Evolutionary conservation across 768 basidiomycete genomes (phyloP).

Genomic region (Xerocomellus chrysenteron): DNA sequence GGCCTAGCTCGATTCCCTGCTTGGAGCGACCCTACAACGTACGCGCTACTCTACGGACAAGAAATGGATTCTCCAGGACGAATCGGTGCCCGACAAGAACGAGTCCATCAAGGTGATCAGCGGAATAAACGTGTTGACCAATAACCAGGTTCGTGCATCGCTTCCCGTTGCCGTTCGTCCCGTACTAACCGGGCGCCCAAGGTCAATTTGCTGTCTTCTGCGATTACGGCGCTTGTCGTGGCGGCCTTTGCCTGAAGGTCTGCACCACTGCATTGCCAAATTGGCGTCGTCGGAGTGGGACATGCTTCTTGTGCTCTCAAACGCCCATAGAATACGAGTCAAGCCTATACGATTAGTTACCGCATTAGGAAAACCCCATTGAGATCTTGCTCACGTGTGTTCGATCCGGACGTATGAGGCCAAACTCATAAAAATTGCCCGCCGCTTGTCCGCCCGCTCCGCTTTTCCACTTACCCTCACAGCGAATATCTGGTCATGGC

Average conservation of each 20-base stretch:
- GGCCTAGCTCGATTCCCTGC: constrained; percentile 72
- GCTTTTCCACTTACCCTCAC: background rate
- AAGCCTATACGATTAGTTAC: constrained; percentile 15
- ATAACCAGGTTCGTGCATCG: constrained; percentile 64
- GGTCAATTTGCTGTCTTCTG: constrained; percentile 47
- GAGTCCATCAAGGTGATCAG: constrained; percentile 57
- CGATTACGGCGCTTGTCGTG: constrained; percentile 36
- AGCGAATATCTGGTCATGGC: constrained; percentile 17
- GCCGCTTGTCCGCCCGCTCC: background rate
- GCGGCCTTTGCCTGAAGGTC: constrained; percentile 33
- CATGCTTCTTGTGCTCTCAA: no score
- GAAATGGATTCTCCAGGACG: constrained; percentile 65
- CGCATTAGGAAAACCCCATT: constrained; percentile 12
- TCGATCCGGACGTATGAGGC: constrained; percentile 2
- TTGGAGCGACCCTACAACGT: constrained; percentile 85
- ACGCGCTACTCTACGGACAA: constrained; percentile 67
- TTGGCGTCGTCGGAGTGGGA: no score
- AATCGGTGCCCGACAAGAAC: constrained; percentile 31
- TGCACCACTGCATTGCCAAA: no score
- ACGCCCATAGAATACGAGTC: background rate
- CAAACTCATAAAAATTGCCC: constrained; percentile 8
- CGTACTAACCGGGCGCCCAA: constrained; percentile 15
- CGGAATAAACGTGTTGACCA: constrained; percentile 72
- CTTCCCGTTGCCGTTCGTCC: background rate
- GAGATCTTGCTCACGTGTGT: constrained; percentile 22